These are phyloP conservation scores for Paraleonurus japonicus DNA, from an alignment of 257 asterid species.

Conservation along the genomic window DNA sequence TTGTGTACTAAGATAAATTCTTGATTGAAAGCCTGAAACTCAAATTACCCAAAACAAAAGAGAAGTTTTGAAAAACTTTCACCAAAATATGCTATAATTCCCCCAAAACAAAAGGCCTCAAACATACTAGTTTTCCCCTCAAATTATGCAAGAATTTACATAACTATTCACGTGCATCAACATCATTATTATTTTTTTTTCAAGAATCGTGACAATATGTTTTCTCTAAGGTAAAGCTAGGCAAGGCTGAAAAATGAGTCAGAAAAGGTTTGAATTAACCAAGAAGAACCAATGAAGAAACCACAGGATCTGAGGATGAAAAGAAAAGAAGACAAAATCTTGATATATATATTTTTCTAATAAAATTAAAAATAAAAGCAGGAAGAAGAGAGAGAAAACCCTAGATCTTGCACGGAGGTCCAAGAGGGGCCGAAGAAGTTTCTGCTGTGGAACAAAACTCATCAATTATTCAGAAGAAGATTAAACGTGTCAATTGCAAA, in stretches of 20 bases:
- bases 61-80: slow-evolving; percentile 20
- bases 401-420: slow-evolving; percentile 80
- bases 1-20: slow-evolving; percentile 18
- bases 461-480: slow-evolving; percentile 30
- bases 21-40: slow-evolving; percentile 23
- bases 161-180: neutral
- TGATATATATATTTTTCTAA: neutral
- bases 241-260: neutral
- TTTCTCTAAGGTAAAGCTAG: neutral
- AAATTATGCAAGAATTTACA: slow-evolving; percentile 11
- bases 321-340: slow-evolving; percentile 34
- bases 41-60: slow-evolving; percentile 21
- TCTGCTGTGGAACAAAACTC: slow-evolving; percentile 31
- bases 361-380: neutral
- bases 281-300: slow-evolving; percentile 16
- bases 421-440: slow-evolving; percentile 37
- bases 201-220: neutral
- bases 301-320: slow-evolving; percentile 50
- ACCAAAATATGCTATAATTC: slow-evolving; percentile 19
- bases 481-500: slow-evolving; percentile 61
- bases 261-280: neutral
- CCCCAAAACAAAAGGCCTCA: slow-evolving; percentile 13
- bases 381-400: slow-evolving; percentile 47
- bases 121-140: neutral
- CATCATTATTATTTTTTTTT: neutral